Base-by-base conservation (phyloP, 192 early-diverging fungal genomes). In the Coemansia sp. region DNA sequence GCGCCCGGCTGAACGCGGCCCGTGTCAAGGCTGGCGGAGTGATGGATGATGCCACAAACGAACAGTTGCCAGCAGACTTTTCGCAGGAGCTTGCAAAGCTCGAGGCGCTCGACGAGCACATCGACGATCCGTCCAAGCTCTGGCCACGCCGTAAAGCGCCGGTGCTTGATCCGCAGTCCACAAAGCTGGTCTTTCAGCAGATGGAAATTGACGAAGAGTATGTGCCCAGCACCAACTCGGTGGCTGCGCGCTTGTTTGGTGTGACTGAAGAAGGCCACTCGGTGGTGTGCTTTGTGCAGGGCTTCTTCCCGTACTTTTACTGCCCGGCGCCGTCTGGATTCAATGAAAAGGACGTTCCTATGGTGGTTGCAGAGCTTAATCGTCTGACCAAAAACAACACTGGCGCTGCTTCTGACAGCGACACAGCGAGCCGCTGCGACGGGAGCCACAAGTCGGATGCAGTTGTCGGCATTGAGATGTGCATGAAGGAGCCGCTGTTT, bases 251-350 rank as follows among this genome's bases (percentile, higher is more conserved):
- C 3, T 79, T 98, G 80, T 97, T 76, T 69, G 96, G 96, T 40
- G 80, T 92, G 7, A 97, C 93, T 1, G 84, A 87, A 58, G 90
- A 89, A 62, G 97, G 97, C n/a, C 75, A 96, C 59, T 92, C 90
- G 47, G 92, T 98, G 24, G 65, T 89, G 0, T 97, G 94, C 67
- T 89, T 93, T 82, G 93, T 97, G 0, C 85, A 87, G 12, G 92
- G 89, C 2, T 98, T 97, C 59, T 81, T 85, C 28, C 93, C 93
- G 25, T 99, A 99, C 71, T 92, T 97, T 76, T 99, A 97, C 74
- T 85, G 95, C 22, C 87, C 91, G 4, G 93, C 94, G 9, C 97
- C 97, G 28, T n/a, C 67, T 4, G 87, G 88, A 16, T 92, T 95
- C 56, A 71, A 80, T 19, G 69, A 82, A 18, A 73, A 81, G 9